Evolutionary conservation across 129 eudicot species (phyloP).

Genomic region (Escallonia rubra): DNA sequence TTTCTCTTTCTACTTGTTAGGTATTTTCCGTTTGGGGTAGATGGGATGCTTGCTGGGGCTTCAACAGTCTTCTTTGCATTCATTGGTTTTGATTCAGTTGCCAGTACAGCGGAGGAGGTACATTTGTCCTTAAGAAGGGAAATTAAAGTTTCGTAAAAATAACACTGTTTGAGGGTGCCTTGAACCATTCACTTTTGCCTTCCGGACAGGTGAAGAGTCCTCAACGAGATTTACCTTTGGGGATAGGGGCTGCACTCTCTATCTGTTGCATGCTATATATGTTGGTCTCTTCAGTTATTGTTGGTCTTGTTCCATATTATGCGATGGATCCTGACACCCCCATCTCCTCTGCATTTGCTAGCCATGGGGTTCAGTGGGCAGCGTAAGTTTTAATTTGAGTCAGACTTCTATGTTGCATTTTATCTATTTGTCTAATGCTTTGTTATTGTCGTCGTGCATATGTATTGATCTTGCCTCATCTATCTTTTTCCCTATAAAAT

Average conservation of each 20-base stretch:
- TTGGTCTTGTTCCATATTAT: conserved; percentile 91
- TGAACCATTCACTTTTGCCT: background rate
- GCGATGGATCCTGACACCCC: conserved; percentile 96
- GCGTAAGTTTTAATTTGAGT: conserved; percentile 52
- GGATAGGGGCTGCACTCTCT: conserved; percentile 83
- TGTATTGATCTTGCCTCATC: background rate
- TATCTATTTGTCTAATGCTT: background rate
- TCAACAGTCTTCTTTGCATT: conserved; percentile 94
- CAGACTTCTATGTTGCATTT: background rate
- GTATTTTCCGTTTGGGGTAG: conserved; percentile 83
- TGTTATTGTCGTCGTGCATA: background rate
- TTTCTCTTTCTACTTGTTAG: conserved; percentile 25
- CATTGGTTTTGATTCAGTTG: conserved; percentile 97
- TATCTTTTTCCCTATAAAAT: background rate
- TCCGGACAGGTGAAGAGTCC: conserved; percentile 78
- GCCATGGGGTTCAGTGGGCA: conserved; percentile 87
- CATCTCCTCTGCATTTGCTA: conserved; percentile 90
- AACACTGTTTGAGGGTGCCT: background rate
- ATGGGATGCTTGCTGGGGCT: conserved; percentile 98
- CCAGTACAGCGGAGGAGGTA: conserved; percentile 98
- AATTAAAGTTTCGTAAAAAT: background rate
- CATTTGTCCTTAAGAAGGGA: background rate
- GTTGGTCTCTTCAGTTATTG: conserved; percentile 92
- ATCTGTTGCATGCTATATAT: conserved; percentile 86
- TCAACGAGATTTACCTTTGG: conserved; percentile 87